Base-by-base conservation (phyloP, 73 alveolate genomes). In the Paramecium sexaurelia region DNA sequence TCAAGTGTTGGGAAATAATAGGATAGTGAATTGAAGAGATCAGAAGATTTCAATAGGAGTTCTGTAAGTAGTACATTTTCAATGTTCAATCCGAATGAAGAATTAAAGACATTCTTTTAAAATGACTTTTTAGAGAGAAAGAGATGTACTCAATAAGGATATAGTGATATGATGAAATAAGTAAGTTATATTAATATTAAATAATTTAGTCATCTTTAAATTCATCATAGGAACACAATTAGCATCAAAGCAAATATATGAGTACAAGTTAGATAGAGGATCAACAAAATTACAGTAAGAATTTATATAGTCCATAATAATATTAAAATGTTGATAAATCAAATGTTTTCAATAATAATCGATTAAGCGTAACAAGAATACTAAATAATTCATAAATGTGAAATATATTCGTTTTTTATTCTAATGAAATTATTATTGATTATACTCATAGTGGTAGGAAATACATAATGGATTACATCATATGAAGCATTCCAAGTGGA, bases 61-160 rank as follows among this genome's bases (percentile, higher is more conserved):
- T 41, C 75, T 78, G 90, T 78, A 20, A 29, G 61, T 22, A 78
- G 90, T 43, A 78, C 37, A 10, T 78, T 78, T 11, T 41, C 75
- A 41, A 78, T 78, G 90, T 78, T 78, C 36, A 78, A 78, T 78
- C 90, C 90, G 6, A 78, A 78, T 19, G 90, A 78, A 29, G 90
- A 78, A 78, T 78, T 78, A 40, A 78, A 78, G 19, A 41, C 73
- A 43, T 78, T 78, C 35, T 78, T 78, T 43, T 78, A 78, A 45
- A 78, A 78, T 45, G 90, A 78, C 19, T 78, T 78, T 43, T 78
- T 78, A 45, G 90, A 78, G 41, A 37, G 90, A 33, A 78, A 78
- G 22, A 37, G 55, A 78, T 78, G 7, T 27, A 78, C 26, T 24
- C 37, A 32, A 36, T 17, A 51, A n/a, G 67, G 67, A 17, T 71